A percentile compares a stretch with the other conserved stretches of the same genome.
These are phyloP conservation scores for Fusarium tanahbumbuense DNA, from an alignment of 2,329 filamentous ascomycete genomes.

Conservation along the genomic window DNA sequence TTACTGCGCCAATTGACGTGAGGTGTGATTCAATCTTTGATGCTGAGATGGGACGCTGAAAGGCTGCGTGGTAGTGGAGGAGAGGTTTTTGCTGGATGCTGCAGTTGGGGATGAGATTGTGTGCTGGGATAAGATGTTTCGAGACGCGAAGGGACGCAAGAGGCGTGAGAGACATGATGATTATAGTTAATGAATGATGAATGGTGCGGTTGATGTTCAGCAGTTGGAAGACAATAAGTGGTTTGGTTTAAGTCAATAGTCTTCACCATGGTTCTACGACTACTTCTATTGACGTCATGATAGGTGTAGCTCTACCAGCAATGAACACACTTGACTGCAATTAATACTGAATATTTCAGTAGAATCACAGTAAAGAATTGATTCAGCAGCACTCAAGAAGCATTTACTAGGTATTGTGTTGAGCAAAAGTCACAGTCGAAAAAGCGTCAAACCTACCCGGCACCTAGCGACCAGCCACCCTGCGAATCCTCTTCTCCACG, in stretches of 20 bases:
- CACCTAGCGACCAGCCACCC: not conserved
- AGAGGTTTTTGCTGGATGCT: constrained; percentile 72
- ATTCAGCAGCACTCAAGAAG: not conserved
- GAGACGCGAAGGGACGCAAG: constrained; percentile 66
- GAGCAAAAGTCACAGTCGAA: too few species aligned
- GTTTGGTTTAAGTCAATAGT: accelerated
- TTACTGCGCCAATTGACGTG: constrained; percentile 62
- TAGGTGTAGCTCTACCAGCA: not conserved
- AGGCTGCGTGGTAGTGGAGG: constrained; percentile 72
- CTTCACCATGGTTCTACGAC: not conserved
- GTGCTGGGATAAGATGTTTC: constrained; percentile 68
- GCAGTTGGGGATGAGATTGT: constrained; percentile 71
- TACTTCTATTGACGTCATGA: not conserved
- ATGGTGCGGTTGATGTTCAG: accelerated
- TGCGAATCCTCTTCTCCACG: not conserved
- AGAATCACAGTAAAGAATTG: not conserved
- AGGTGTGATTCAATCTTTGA: constrained; percentile 68
- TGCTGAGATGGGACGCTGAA: constrained; percentile 57
- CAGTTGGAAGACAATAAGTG: too few species aligned
- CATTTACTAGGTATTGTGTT: too few species aligned
- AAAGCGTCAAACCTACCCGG: not conserved
- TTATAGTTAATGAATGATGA: not conserved
- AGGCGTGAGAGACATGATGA: constrained; percentile 21
- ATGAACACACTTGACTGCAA: not conserved
- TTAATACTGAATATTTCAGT: accelerated